Evolutionary conservation across 768 basidiomycete species (phyloP).

Genomic region (Tubosaeta brunneosetosa): DNA sequence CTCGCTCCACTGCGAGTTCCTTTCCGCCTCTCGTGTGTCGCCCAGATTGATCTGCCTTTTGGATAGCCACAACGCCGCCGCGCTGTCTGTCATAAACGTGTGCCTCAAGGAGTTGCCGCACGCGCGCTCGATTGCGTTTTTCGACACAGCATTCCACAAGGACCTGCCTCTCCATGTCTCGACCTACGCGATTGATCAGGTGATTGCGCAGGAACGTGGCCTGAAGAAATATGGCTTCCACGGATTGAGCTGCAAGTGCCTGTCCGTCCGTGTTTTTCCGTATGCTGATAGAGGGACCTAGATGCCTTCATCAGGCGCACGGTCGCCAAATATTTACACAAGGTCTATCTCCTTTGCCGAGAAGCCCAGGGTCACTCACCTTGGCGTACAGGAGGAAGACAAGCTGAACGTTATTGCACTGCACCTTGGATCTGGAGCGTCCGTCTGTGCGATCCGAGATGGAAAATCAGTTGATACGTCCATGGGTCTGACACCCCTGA

Average conservation of each 20-base stretch:
- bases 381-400: conserved; percentile 33
- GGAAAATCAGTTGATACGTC: conserved; percentile 81
- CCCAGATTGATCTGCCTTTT: neutral
- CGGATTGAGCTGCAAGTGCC: conserved; percentile 61
- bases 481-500: conserved; percentile 91
- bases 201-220: conserved; percentile 56
- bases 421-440: conserved; percentile 91
- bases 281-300: conserved; percentile 21
- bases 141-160: conserved; percentile 83
- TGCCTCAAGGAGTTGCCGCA: conserved; percentile 60
- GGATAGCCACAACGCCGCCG: conserved; percentile 56
- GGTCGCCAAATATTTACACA: conserved; percentile 55
- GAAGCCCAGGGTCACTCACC: neutral
- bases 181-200: conserved; percentile 71
- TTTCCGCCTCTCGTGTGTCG: neutral
- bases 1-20: conserved; percentile 71
- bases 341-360: conserved; percentile 31
- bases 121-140: conserved; percentile 75
- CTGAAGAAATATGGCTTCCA: conserved; percentile 92
- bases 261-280: neutral
- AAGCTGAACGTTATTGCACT: conserved; percentile 72
- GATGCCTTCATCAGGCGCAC: conserved; percentile 66
- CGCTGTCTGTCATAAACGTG: conserved; percentile 54
- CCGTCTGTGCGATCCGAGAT: conserved; percentile 65
- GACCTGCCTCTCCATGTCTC: conserved; percentile 73